phyloP scores from a whole-genome alignment of 345 rosid species.

The Pistacia vera region DNA sequence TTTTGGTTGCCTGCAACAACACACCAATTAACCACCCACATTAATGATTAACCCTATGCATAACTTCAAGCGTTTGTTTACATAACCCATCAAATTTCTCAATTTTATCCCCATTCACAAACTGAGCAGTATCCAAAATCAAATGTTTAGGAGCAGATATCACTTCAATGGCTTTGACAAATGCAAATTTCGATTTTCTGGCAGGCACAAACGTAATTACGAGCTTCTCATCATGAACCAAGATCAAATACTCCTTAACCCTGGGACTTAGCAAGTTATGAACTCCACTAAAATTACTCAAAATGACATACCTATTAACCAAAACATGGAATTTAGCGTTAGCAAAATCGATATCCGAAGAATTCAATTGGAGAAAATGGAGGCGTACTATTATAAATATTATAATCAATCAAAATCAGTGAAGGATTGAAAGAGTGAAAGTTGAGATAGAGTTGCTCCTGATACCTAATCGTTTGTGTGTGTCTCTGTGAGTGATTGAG shows the following conservation, averaged over 20 bases:
- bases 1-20: no score
- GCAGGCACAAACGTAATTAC: conserved; percentile 60
- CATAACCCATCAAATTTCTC: conserved; percentile 51
- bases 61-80: conserved; percentile 58
- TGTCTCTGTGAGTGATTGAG: no score
- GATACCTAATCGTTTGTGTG: no score
- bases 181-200: conserved; percentile 49
- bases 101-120: conserved; percentile 39
- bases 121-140: conserved; percentile 57
- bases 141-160: conserved; percentile 88
- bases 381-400: conserved; percentile 46
- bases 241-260: conserved; percentile 69
- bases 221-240: conserved; percentile 51
- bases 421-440: no score
- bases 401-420: no score
- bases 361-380: conserved; percentile 57
- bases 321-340: conserved; percentile 74
- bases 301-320: conserved; percentile 62
- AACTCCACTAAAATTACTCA: conserved; percentile 63
- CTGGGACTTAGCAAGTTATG: conserved; percentile 21
- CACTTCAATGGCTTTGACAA: conserved; percentile 86
- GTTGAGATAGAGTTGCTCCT: no score
- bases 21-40: conserved; percentile 58
- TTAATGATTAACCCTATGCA: conserved; percentile 45
- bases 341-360: conserved; percentile 39